These are phyloP conservation scores for Globisporangium splendens DNA, from an alignment of 352 stramenopile genomes.

Conservation along the genomic window DNA sequence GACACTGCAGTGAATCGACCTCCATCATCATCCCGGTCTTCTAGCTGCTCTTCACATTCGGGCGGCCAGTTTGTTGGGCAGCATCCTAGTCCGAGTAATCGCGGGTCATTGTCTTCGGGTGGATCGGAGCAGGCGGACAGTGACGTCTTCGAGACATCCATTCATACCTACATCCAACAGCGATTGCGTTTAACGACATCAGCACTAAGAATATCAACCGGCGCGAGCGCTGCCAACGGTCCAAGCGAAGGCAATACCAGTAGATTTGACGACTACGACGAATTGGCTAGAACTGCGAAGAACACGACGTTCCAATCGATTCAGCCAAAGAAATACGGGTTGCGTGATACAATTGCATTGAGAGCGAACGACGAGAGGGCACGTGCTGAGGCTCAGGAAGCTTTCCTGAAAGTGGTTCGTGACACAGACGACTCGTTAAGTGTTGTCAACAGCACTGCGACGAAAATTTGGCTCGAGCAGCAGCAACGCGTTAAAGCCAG, in stretches of 20 bases:
- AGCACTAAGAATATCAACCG: neutral
- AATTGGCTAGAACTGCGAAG: neutral
- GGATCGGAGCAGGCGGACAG: neutral
- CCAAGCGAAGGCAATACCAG: neutral
- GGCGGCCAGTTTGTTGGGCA: neutral
- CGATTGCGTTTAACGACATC: neutral
- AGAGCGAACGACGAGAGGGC: neutral
- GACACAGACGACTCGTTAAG: slow-evolving; percentile 74
- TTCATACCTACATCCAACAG: slow-evolving; percentile 12
- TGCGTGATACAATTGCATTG: too few species aligned
- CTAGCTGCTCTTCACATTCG: slow-evolving; percentile 3
- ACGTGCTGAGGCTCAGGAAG: slow-evolving; percentile 14
- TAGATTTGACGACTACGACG: neutral
- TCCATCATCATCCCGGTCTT: neutral
- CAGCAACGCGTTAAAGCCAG: slow-evolving; percentile 25
- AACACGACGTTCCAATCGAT: neutral
- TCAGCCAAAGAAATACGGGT: too few species aligned
- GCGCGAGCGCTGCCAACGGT: neutral
- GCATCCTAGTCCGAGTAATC: slow-evolving; percentile 1
- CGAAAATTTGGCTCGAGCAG: slow-evolving; percentile 41
- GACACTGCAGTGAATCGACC: neutral
- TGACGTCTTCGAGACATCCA: slow-evolving; percentile 7
- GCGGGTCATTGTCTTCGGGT: neutral
- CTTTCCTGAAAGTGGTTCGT: slow-evolving; percentile 39
- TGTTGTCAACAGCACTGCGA: slow-evolving; percentile 53